Percentiles rank a stretch among this genome's conserved stretches.
phyloP scores from a whole-genome alignment of 257 asterid genomes.

The Solanum chilense region DNA sequence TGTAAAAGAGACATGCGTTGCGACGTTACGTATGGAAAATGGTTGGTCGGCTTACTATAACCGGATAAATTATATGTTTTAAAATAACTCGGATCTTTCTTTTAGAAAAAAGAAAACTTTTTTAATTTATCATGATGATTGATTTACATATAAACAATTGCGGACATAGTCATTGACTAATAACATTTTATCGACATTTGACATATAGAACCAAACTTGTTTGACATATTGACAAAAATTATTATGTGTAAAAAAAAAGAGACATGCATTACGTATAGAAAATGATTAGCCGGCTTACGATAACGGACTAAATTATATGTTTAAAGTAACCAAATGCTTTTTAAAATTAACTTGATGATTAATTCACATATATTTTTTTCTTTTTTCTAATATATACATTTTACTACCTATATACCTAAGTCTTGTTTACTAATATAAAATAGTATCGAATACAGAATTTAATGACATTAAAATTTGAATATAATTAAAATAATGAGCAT shows the following conservation, averaged over 20 bases:
- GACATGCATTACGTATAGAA: neutral
- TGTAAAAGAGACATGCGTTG: too few relatives aligned
- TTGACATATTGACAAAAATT: neutral
- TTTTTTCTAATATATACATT: neutral
- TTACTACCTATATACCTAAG: neutral
- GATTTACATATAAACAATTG: neutral
- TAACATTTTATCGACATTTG: neutral
- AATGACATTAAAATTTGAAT: too few relatives aligned
- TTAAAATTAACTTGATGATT: neutral
- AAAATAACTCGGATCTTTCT: too few relatives aligned
- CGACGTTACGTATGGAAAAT: too few relatives aligned
- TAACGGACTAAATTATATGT: too few relatives aligned
- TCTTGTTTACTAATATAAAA: neutral
- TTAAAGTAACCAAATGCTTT: neutral
- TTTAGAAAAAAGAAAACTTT: too few relatives aligned
- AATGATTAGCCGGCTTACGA: too few relatives aligned
- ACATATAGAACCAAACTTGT: neutral
- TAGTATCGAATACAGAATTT: neutral
- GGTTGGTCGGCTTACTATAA: too few relatives aligned
- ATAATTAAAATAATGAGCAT: too few relatives aligned
- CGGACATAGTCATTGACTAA: neutral
- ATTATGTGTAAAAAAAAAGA: neutral
- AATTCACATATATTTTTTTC: neutral
- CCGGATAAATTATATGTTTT: too few relatives aligned
- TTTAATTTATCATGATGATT: too few relatives aligned